A percentile compares a stretch with the other conserved stretches of the same genome.
Conservation (phyloP, 78 protist species). For the Dictyostelium intermedium region DNA sequence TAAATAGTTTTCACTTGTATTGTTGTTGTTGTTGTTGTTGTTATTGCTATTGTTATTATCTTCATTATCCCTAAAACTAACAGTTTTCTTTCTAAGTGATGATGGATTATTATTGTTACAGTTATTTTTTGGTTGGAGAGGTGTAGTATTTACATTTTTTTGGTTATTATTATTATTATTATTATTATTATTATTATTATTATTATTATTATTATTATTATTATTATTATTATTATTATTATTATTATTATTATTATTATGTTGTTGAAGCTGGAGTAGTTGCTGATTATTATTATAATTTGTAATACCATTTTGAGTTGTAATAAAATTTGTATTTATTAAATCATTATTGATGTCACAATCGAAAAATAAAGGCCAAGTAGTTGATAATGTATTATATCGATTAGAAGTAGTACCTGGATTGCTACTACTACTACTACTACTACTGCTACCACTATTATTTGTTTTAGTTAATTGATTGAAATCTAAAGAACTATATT, state of each 20-base stretch:
- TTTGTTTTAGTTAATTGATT: background rate
- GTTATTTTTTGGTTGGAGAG: background rate
- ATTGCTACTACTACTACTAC: background rate
- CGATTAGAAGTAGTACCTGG: background rate
- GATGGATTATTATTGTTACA: background rate
- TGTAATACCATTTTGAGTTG: background rate
- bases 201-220: background rate
- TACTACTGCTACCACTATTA: background rate
- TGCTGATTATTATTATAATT: background rate
- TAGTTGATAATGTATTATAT: background rate
- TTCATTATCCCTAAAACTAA: conserved; percentile 8
- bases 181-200: background rate
- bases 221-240: background rate
- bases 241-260: background rate
- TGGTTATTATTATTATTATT: background rate
- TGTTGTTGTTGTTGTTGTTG: background rate
- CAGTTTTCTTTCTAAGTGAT: background rate
- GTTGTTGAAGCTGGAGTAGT: background rate
- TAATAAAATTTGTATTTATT: background rate
- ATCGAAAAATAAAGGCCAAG: conserved; percentile 4
- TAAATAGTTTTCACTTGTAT: background rate
- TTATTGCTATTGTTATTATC: background rate
- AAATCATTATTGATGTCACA: background rate
- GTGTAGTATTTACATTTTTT: conserved; percentile 7
- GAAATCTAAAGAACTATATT: background rate